These are phyloP conservation scores for Paxillus rubicundulus DNA, from an alignment of 768 basidiomycete species.

Conservation along the genomic window DNA sequence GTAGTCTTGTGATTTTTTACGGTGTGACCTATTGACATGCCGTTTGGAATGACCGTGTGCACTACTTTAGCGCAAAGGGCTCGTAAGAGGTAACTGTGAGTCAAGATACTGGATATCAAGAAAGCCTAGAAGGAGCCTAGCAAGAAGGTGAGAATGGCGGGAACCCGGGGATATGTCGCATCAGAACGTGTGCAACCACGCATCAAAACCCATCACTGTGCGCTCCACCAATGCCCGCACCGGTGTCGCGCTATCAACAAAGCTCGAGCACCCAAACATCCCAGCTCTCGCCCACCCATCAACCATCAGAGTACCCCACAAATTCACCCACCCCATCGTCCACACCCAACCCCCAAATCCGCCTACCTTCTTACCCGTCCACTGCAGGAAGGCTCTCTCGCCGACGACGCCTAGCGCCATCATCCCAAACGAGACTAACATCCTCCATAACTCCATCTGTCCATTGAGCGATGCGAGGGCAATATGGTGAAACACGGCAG, in stretches of 20 bases:
- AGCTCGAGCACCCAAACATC: conserved; percentile 1
- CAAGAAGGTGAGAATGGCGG: too few relatives aligned
- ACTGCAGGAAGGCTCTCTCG: conserved; percentile 33
- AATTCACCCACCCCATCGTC: conserved; percentile 27
- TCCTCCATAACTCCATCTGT: conserved; percentile 42
- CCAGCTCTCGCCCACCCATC: conserved; percentile 20
- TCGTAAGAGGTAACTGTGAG: too few relatives aligned
- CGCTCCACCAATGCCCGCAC: conserved; percentile 4
- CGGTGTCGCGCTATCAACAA: background rate
- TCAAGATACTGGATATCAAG: too few relatives aligned
- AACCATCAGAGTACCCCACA: conserved; percentile 21
- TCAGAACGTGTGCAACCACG: background rate
- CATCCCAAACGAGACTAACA: conserved; percentile 51
- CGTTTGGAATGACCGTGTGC: too few relatives aligned
- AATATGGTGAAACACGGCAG: conserved; percentile 53
- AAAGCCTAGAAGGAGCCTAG: too few relatives aligned
- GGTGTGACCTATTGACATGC: too few relatives aligned
- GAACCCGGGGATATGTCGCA: too few relatives aligned
- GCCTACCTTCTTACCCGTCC: conserved; percentile 26
- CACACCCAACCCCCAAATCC: conserved; percentile 33
- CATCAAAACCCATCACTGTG: conserved; percentile 3
- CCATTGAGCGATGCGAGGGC: conserved; percentile 53
- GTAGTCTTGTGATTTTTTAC: too few relatives aligned
- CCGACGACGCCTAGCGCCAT: conserved; percentile 49
- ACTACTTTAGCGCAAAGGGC: too few relatives aligned